These are phyloP conservation scores for Oryza meyeriana DNA, from an alignment of 176 grass and related monocot genomes.

Conservation along the genomic window DNA sequence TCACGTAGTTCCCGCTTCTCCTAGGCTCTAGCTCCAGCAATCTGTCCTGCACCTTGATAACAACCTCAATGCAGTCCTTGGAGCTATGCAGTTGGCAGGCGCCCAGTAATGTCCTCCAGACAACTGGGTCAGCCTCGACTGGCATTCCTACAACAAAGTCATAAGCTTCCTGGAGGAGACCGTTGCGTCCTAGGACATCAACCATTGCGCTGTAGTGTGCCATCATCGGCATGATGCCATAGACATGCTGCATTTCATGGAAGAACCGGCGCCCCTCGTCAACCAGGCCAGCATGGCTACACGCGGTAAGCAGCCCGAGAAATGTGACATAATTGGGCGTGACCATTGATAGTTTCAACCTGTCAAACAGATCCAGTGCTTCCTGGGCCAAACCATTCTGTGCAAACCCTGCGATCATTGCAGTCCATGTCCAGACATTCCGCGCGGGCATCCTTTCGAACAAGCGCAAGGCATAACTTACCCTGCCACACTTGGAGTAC, in stretches of 20 bases:
- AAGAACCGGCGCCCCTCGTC: constrained; percentile 42
- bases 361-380: constrained; percentile 40
- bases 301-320: constrained; percentile 49
- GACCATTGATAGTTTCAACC: constrained; percentile 33
- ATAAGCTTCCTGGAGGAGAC: constrained; percentile 49
- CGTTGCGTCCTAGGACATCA: constrained; percentile 51
- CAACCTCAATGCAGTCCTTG: constrained; percentile 35
- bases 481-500: constrained; percentile 52
- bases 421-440: constrained; percentile 71
- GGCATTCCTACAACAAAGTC: constrained; percentile 47
- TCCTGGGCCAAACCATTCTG: constrained; percentile 36
- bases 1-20: constrained; percentile 51
- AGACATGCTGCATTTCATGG: constrained; percentile 42
- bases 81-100: constrained; percentile 57
- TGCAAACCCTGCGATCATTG: constrained; percentile 56
- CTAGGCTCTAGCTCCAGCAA: constrained; percentile 50
- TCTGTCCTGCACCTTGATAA: constrained; percentile 41
- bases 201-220: constrained; percentile 60
- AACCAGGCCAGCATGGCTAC: constrained; percentile 52
- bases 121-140: constrained; percentile 23
- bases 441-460: constrained; percentile 36
- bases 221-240: constrained; percentile 52
- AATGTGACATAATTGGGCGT: constrained; percentile 57
- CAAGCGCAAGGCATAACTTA: constrained; percentile 23
- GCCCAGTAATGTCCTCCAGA: constrained; percentile 55